Evolutionary conservation across 2,329 filamentous ascomycete species (phyloP).

Genomic region (Aspergillus tamarii): DNA sequence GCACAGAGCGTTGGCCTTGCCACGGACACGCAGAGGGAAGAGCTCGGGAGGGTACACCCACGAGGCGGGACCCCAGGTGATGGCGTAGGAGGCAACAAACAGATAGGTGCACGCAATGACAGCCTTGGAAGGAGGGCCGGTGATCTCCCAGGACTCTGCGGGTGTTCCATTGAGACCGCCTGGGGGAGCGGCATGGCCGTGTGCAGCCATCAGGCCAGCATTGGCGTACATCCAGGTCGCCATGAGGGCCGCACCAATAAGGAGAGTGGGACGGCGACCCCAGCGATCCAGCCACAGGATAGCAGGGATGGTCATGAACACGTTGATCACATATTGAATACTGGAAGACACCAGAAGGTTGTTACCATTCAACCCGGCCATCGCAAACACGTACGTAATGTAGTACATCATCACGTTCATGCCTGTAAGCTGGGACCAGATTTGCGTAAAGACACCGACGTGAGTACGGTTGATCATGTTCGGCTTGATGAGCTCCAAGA

Average conservation of each 20-base stretch:
- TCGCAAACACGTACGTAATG: slow-evolving; percentile 66
- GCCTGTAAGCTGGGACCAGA: slow-evolving; percentile 75
- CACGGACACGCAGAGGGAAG: slow-evolving; percentile 64
- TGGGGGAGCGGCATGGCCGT: slow-evolving; percentile 44
- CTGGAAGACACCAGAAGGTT: slow-evolving; percentile 67
- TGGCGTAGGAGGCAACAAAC: slow-evolving; percentile 70
- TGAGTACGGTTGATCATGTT: slow-evolving; percentile 73
- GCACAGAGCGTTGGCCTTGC: slow-evolving; percentile 64
- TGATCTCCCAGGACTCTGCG: slow-evolving; percentile 44
- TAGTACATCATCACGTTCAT: slow-evolving; percentile 80
- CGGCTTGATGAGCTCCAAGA: slow-evolving; percentile 72
- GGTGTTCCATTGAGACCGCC: slow-evolving; percentile 40
- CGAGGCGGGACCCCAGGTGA: slow-evolving; percentile 63
- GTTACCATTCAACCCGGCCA: slow-evolving; percentile 66
- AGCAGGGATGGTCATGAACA: slow-evolving; percentile 75
- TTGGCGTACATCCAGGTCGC: slow-evolving; percentile 47
- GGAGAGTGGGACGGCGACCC: slow-evolving; percentile 70
- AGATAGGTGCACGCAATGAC: slow-evolving; percentile 74
- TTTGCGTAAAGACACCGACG: slow-evolving; percentile 72
- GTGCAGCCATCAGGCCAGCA: slow-evolving; percentile 44
- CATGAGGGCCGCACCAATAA: slow-evolving; percentile 69
- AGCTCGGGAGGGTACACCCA: slow-evolving; percentile 66
- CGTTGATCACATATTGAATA: slow-evolving; percentile 79
- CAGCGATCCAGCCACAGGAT: slow-evolving; percentile 75
- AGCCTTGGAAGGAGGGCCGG: slow-evolving; percentile 58